These are phyloP conservation scores for Hymenochaete sp. DNA, from an alignment of 1,284 basidiomycete genomes.

Conservation along the genomic window DNA sequence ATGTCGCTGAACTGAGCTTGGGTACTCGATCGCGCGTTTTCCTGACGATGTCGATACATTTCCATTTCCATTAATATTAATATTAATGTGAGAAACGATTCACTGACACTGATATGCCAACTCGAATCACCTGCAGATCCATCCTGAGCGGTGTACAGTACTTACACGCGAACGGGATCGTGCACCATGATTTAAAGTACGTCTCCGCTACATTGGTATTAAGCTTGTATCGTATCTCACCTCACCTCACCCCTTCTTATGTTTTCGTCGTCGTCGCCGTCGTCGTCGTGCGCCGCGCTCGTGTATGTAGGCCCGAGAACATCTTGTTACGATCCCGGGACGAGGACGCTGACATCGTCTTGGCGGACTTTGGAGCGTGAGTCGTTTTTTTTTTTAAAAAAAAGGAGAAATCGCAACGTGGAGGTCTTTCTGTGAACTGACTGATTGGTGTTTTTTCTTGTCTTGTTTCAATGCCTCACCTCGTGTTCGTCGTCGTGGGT, in stretches of 20 bases:
- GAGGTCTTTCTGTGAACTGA: no score
- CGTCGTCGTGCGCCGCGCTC: not conserved
- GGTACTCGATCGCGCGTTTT: no score
- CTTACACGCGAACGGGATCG: slow-evolving; percentile 12
- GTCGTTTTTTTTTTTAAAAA: not conserved
- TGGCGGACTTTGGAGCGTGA: slow-evolving; percentile 16
- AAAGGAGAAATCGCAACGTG: no score
- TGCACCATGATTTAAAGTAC: slow-evolving; percentile 17
- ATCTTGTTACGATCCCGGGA: slow-evolving; percentile 12
- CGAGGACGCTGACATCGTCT: slow-evolving; percentile 12
- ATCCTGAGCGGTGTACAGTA: slow-evolving; percentile 16
- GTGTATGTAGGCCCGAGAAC: slow-evolving; percentile 11
- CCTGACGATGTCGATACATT: no score
- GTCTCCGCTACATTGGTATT: not conserved
- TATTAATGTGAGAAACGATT: no score
- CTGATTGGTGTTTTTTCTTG: no score
- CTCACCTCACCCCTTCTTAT: not conserved
- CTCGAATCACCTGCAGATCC: no score
- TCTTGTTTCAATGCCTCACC: no score
- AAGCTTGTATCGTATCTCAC: not conserved
- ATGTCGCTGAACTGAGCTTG: no score
- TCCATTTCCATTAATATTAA: no score
- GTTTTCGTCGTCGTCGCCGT: not conserved
- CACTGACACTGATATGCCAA: no score
- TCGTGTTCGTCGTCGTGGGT: no score